Percentiles rank a stretch among this genome's conserved stretches.
Conservation (phyloP, 441 rosid species). For the Arabidopsis hybrid region DNA sequence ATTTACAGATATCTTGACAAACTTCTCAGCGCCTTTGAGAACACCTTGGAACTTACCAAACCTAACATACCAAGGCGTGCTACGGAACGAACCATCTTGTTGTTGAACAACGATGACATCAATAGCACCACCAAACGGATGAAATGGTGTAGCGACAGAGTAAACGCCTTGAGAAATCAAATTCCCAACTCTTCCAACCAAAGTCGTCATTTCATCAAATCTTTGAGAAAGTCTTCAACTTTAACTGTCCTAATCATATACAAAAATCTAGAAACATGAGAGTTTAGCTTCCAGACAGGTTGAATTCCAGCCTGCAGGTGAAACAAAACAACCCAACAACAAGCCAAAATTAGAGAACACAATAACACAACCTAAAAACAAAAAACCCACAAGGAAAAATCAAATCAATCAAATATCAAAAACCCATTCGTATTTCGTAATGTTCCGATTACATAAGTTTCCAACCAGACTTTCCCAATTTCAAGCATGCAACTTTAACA, state of each 20-base stretch:
- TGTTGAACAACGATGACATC: slow-evolving; percentile 91
- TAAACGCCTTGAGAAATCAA: slow-evolving; percentile 84
- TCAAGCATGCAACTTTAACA: slow-evolving; percentile 29
- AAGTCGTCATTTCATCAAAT: slow-evolving; percentile 75
- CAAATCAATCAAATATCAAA: background rate
- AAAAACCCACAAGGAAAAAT: slow-evolving; percentile 1
- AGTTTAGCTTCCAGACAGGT: slow-evolving; percentile 1
- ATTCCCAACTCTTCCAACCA: slow-evolving; percentile 89
- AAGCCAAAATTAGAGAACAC: slow-evolving; percentile 31
- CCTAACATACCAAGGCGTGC: slow-evolving; percentile 93
- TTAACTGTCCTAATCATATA: slow-evolving; percentile 36
- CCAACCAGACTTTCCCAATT: slow-evolving; percentile 23
- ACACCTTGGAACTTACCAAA: slow-evolving; percentile 97
- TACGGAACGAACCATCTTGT: slow-evolving; percentile 77
- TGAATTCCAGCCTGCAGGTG: slow-evolving; percentile 38
- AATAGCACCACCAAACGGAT: slow-evolving; percentile 95
- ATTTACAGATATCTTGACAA: slow-evolving; percentile 75
- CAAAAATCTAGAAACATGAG: slow-evolving; percentile 1
- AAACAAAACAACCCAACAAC: slow-evolving; percentile 38
- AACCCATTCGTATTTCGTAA: slow-evolving; percentile 1
- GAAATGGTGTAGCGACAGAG: slow-evolving; percentile 93
- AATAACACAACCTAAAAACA: slow-evolving; percentile 4
- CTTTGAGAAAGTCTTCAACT: background rate
- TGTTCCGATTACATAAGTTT: slow-evolving; percentile 22
- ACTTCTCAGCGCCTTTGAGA: slow-evolving; percentile 82